Conservation (phyloP, 2,329 filamentous ascomycete species). For the Drechslerella coelobrocha region DNA sequence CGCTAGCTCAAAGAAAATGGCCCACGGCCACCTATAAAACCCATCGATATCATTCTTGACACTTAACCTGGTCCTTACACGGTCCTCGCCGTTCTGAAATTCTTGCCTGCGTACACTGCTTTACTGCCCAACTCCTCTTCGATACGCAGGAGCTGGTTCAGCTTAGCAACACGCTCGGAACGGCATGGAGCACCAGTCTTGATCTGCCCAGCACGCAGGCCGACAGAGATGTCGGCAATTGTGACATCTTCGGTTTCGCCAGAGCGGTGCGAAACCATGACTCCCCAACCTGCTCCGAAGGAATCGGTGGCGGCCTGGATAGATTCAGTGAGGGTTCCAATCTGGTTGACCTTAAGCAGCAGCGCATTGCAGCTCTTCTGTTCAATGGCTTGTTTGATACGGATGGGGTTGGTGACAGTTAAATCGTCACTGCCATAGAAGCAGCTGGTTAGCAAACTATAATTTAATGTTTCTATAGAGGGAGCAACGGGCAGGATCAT, state of each 20-base stretch:
- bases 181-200: slow-evolving; percentile 96
- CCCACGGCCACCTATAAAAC: neutral
- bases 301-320: slow-evolving; percentile 99
- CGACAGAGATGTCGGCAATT: slow-evolving; percentile 96
- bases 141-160: slow-evolving; percentile 99
- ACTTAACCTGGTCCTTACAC: slow-evolving; percentile 18
- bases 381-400: slow-evolving; percentile 99
- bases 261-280: slow-evolving; percentile 99
- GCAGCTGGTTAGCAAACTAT: neutral
- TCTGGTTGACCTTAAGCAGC: slow-evolving; percentile 99
- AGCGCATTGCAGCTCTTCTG: slow-evolving; percentile 98
- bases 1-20: neutral
- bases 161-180: slow-evolving; percentile 98
- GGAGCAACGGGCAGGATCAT: slow-evolving; percentile 52
- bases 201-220: slow-evolving; percentile 96
- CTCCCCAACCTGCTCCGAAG: slow-evolving; percentile 92
- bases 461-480: neutral
- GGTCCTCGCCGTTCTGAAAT: slow-evolving; percentile 89
- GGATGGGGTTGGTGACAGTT: slow-evolving; percentile 97
- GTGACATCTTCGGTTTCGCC: slow-evolving; percentile 99
- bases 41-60: slow-evolving; percentile 1
- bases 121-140: slow-evolving; percentile 97
- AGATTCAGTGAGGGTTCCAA: slow-evolving; percentile 96
- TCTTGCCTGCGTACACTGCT: slow-evolving; percentile 87
- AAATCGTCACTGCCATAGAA: slow-evolving; percentile 74